phyloP scores from a whole-genome alignment of 2,329 filamentous ascomycete species.

The Calycina marina region DNA sequence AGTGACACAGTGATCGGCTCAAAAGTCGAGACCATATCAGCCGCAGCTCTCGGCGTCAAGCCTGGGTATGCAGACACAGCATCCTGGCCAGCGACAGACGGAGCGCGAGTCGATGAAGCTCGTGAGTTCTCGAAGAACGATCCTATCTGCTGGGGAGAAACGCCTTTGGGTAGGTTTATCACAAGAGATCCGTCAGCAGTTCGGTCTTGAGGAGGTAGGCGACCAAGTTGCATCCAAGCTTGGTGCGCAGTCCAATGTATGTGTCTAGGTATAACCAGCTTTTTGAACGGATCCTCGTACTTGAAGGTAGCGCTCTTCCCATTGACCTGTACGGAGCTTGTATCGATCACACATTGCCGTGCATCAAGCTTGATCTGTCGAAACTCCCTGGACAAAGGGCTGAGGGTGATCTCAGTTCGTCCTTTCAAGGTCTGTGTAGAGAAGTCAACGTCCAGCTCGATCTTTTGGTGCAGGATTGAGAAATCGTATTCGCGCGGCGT shows the following conservation, averaged over 20 bases:
- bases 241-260: slow-evolving; percentile 57
- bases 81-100: slow-evolving; percentile 20
- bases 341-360: slow-evolving; percentile 44
- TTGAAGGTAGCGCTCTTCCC: slow-evolving; percentile 20
- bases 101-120: slow-evolving; percentile 8
- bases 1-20: slow-evolving; percentile 51
- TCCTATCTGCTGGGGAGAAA: slow-evolving; percentile 47
- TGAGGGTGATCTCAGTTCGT: slow-evolving; percentile 64
- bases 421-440: slow-evolving; percentile 59
- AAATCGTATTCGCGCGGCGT: slow-evolving; percentile 23
- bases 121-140: slow-evolving; percentile 32
- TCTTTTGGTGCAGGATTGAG: slow-evolving; percentile 64
- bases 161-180: slow-evolving; percentile 41
- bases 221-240: slow-evolving; percentile 59
- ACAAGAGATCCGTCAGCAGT: slow-evolving; percentile 40
- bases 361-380: slow-evolving; percentile 45
- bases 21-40: slow-evolving; percentile 29
- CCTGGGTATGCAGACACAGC: slow-evolving; percentile 21
- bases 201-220: slow-evolving; percentile 15
- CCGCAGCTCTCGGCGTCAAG: slow-evolving; percentile 22
- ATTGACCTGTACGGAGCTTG: slow-evolving; percentile 36
- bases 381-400: slow-evolving; percentile 38
- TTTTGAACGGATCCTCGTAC: slow-evolving; percentile 49
- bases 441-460: slow-evolving; percentile 84
- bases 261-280: slow-evolving; percentile 42